Evolutionary conservation across 352 stramenopile species (phyloP), one percentile per base, ranked within the genome.

Genomic region (Globisporangium cylindrosporum): DNA sequence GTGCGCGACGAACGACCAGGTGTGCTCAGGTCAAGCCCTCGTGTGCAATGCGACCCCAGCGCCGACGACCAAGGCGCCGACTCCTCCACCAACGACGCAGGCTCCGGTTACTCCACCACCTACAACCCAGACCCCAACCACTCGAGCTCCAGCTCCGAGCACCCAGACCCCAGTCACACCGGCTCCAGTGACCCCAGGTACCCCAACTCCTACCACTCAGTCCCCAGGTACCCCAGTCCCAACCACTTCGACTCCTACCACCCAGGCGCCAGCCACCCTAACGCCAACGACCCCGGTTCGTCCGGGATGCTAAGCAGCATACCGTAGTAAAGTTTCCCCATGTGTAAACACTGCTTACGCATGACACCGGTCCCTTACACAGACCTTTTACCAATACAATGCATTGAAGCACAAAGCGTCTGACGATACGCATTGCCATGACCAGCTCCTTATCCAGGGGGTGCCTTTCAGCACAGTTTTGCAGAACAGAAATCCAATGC

Each of bases 11-110:
- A 41, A 55, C 22, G 32, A 61, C 15, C 79, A 87, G 68, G 69
- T 68, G 22, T 87, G 79, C 68, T 80, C 76, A 0, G 77, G 77
- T 0, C 78, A 86, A 41, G 57, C 51, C 0, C 75, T 74, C 55
- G 74, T 77, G 27, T 59, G 54, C 54, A 59, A 59, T 9, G 27
- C 54, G 54, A 59, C 25, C 7, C 54, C 54, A 36, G 54, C 54
- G 5, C 54, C 54, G 18, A 57, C 51, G 3, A 57, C 51, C 51
- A 57, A 57, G 51, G 27, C 49, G n/a, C 49, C 49, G 22, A 59
- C 53, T 7, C 53, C 53, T 14, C 14, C 53, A 14, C 53, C 53
- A 4, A 59, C 53, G 2, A 59, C 53, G 1, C 24, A 59, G 25
- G 8, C 54, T 12, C 54, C 54, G 8, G 15, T 8, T 12, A 59